Evolutionary conservation across 75 land plant species (phyloP), one percentile per base, ranked within the genome.

Genomic region (Sequoiadendron giganteum): DNA sequence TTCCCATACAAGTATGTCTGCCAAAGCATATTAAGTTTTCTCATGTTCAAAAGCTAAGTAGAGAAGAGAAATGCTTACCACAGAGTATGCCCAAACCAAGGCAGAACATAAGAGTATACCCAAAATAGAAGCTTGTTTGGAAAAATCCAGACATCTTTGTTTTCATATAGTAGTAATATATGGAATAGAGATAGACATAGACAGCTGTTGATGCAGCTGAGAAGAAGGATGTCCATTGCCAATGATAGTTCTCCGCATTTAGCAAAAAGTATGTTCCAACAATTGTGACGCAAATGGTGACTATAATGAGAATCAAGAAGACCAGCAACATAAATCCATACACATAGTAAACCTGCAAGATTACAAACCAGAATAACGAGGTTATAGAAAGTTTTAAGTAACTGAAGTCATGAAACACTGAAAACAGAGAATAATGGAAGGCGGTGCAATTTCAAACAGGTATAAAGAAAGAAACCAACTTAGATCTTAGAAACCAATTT

Each of bases 141-240:
- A 89, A 90, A 77, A 90, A 90, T 25, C 91, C 87, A 11, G 90
- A 89, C 91, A 90, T 90, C 87, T 90, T 89, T 14, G 91, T 90
- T 85, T 90, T 89, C 90, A 89, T 89, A 54, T 88, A 90, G 84
- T 90, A 90, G 65, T 90, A 89, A 76, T 90, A 90, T 73, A 90
- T 89, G 38, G 91, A 90, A 86, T 90, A 90, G 61, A 90, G 65
- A 39, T 90, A 90, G 38, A 89, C 90, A 54, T 89, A 89, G 10
- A 39, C 82, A 3, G 90, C 90, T n/a, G 90, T 90, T 39, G 90
- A 90, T 73, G 91, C 90, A 32, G 91, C 90, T 52, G 91, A 88
- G 83, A 90, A 90, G 90, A 90, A 90, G 18, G 91, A 90, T 73
- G 91, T 90, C 91, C 90, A 89, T 56, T 90, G 91, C 91, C 90